Conservation (phyloP, 2,329 filamentous ascomycete species). For the Parastagonospora avenae region DNA sequence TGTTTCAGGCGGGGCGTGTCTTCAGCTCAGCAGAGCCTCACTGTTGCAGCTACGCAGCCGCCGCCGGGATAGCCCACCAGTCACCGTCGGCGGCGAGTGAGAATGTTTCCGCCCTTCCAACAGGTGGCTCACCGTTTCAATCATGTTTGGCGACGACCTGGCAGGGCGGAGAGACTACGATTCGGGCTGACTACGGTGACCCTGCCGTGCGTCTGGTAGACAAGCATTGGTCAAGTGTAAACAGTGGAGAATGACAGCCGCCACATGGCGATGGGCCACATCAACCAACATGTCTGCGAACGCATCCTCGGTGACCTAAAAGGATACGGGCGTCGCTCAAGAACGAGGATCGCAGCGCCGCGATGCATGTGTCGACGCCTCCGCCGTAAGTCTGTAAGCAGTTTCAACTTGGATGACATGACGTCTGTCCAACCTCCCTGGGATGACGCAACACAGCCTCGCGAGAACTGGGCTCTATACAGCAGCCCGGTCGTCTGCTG, state of each 20-base stretch:
- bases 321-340: not conserved
- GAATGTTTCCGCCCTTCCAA: slow-evolving; percentile 2
- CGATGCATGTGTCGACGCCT: not conserved
- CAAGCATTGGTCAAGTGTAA: too few relatives aligned
- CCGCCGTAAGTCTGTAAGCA: not conserved
- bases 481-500: not conserved
- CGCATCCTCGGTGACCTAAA: not conserved
- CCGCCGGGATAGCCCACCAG: slow-evolving; percentile 3
- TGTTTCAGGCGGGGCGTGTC: slow-evolving; percentile 11
- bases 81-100: slow-evolving; percentile 1
- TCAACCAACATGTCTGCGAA: slow-evolving; percentile 2
- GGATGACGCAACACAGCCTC: slow-evolving; percentile 5
- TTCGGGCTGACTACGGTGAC: not conserved
- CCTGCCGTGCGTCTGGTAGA: too few relatives aligned
- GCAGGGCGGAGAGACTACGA: not conserved
- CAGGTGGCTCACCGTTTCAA: slow-evolving; percentile 11
- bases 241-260: slow-evolving; percentile 11
- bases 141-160: not conserved
- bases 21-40: slow-evolving; percentile 7
- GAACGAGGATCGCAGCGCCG: not conserved
- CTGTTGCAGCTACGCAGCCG: slow-evolving; percentile 13
- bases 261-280: not conserved
- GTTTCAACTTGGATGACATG: not conserved
- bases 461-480: not conserved
- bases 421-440: not conserved